Evolutionary conservation across 129 eudicot genomes (phyloP), one percentile per base, ranked within the genome.

Genomic region (Heracleum sosnowskyi): DNA sequence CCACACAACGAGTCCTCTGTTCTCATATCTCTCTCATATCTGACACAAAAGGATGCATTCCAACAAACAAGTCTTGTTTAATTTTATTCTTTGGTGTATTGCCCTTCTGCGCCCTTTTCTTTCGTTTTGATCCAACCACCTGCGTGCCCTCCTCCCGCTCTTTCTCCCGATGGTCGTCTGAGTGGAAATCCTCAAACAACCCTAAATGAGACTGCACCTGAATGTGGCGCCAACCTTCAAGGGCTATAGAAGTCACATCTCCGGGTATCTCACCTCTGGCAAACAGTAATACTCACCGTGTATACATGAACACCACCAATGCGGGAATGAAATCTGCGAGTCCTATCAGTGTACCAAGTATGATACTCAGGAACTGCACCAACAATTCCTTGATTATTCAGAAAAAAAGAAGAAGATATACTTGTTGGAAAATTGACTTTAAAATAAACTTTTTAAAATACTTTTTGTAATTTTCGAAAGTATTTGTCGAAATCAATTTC

Each of bases 291-390:
- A 64, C 70, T 66, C 39, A 66, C 72, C 7, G 72, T 66, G 72
- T 66, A 66, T 66, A 66, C 72, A 66, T 66, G 72, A 66, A 66
- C 34, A 66, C 72, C 72, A 16, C 72, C 72, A 66, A 66, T 66
- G 37, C 72, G 39, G 37, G 72, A 66, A 31, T 66, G 72, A 31
- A 66, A 66, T 66, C 72, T 66, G 24, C 72, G 72, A 66, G 72
- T 31, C 36, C 39, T 66, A 66, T 66, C 72, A 66, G 72, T 33
- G 39, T 66, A 66, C 72, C 72, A 66, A 66, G 34, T 66, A 66
- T 66, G 22, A 33, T 66, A 66, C 72, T 66, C 40, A 15, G 72
- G 16, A 66, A 66, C 72, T 66, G 72, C 39, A 66, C 72, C 72
- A 33, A 66, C 39, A 29, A 31, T 28, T 29, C 72, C 72, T 66